phyloP scores from a whole-genome alignment of 202 grass and related monocot species.

The Panicum virgatum region DNA sequence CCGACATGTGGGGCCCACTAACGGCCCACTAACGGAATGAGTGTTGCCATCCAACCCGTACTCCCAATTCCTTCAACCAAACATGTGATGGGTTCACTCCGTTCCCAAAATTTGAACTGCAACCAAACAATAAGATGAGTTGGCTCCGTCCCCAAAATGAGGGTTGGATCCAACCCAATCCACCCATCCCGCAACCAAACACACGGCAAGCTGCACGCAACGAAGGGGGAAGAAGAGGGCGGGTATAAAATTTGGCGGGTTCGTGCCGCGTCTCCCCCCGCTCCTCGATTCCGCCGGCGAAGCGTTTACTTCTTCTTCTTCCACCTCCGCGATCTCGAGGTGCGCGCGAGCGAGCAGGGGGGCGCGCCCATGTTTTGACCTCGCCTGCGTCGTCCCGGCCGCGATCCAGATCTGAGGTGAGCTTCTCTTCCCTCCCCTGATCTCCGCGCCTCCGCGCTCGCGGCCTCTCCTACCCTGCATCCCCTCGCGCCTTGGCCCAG shows the following conservation, averaged over 20 bases:
- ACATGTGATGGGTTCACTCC: too few species aligned
- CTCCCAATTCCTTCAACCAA: too few species aligned
- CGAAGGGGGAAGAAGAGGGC: not conserved
- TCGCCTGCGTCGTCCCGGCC: constrained; percentile 32
- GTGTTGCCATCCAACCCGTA: too few species aligned
- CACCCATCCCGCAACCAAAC: too few species aligned
- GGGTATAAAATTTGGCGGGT: constrained; percentile 63
- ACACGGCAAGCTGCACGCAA: not conserved
- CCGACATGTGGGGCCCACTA: too few species aligned
- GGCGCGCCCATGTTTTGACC: constrained; percentile 46
- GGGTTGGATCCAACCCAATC: too few species aligned
- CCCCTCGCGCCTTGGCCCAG: not conserved
- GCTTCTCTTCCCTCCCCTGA: not conserved
- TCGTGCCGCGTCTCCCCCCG: constrained; percentile 39
- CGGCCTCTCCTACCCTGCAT: not conserved
- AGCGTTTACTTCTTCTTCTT: constrained; percentile 43
- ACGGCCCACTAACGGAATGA: too few species aligned
- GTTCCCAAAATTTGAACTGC: too few species aligned
- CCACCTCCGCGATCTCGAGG: constrained; percentile 45
- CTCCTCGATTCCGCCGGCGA: constrained; percentile 39
- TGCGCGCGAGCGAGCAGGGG: not conserved
- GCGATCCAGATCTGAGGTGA: constrained; percentile 52
- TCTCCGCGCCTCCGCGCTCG: not conserved
- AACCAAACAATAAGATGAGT: too few species aligned
- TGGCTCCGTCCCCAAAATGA: too few species aligned